A percentile compares a stretch with the other conserved stretches of the same genome.
Evolutionary conservation across 2,329 filamentous ascomycete species (phyloP).

Genomic region (Cryphonectria radicalis): DNA sequence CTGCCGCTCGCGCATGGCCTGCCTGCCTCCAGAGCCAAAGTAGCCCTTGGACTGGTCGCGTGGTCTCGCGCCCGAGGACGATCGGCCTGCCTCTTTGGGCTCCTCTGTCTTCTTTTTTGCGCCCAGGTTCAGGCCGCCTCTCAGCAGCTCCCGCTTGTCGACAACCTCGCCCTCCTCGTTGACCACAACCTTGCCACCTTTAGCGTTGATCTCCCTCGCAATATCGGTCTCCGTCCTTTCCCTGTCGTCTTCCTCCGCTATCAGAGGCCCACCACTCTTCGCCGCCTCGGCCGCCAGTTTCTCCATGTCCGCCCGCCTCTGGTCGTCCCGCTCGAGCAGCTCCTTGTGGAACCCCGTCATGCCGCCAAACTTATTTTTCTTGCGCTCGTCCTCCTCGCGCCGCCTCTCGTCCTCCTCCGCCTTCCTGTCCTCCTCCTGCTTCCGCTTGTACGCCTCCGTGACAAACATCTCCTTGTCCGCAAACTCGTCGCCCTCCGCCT

Average conservation of each 20-base stretch:
- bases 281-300: slow-evolving; percentile 65
- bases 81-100: slow-evolving; percentile 37
- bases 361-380: slow-evolving; percentile 67
- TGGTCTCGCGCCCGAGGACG: slow-evolving; percentile 36
- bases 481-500: slow-evolving; percentile 80
- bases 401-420: slow-evolving; percentile 73
- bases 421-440: slow-evolving; percentile 74
- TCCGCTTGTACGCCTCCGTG: slow-evolving; percentile 79
- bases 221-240: slow-evolving; percentile 65
- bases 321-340: slow-evolving; percentile 72
- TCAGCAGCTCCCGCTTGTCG: slow-evolving; percentile 80
- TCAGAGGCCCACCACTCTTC: slow-evolving; percentile 43
- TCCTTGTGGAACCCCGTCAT: slow-evolving; percentile 81
- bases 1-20: slow-evolving; percentile 75
- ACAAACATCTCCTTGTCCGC: slow-evolving; percentile 86
- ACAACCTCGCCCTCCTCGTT: slow-evolving; percentile 85
- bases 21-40: slow-evolving; percentile 56
- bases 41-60: slow-evolving; percentile 41
- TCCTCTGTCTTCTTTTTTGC: slow-evolving; percentile 61
- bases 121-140: slow-evolving; percentile 74
- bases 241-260: slow-evolving; percentile 43
- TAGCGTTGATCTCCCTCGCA: slow-evolving; percentile 69
- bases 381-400: slow-evolving; percentile 66
- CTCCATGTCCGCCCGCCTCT: slow-evolving; percentile 70
- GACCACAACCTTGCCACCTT: slow-evolving; percentile 64